Evolutionary conservation across 345 rosid species (phyloP).

Genomic region (Psidium guajava): DNA sequence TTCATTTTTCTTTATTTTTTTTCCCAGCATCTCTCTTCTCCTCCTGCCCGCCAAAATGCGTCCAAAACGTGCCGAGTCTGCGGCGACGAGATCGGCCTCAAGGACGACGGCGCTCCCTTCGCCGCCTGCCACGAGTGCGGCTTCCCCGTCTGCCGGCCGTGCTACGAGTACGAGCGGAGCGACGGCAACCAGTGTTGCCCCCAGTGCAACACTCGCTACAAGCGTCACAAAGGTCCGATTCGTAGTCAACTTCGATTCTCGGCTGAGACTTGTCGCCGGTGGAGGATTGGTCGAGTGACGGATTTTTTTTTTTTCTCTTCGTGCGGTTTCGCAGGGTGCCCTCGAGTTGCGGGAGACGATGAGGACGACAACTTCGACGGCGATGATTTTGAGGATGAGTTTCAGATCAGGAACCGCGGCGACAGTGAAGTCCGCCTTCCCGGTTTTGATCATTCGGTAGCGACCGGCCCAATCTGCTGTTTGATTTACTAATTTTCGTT

Average conservation of each 20-base stretch:
- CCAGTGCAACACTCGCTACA: conserved; percentile 85
- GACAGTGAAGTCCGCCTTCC: conserved; percentile 20
- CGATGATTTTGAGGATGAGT: conserved; percentile 61
- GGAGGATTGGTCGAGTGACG: neutral
- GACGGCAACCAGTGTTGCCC: conserved; percentile 88
- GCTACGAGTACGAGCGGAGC: conserved; percentile 85
- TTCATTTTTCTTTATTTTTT: neutral
- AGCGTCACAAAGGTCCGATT: conserved; percentile 58
- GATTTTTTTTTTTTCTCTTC: neutral
- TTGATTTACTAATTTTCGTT: neutral
- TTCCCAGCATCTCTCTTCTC: conserved; percentile 21
- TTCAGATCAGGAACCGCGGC: conserved; percentile 29
- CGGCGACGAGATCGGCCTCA: conserved; percentile 56
- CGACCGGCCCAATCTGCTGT: neutral
- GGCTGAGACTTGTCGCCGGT: neutral
- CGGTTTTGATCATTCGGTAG: conserved; percentile 24
- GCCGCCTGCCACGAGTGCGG: conserved; percentile 74
- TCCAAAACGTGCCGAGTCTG: conserved; percentile 60
- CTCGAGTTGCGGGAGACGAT: conserved; percentile 65
- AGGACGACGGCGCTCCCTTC: conserved; percentile 48
- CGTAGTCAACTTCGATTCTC: neutral
- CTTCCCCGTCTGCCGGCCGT: conserved; percentile 82
- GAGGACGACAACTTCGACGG: conserved; percentile 39
- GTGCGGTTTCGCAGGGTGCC: conserved; percentile 39
- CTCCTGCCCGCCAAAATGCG: conserved; percentile 17